These are phyloP conservation scores for Fraxinus pennsylvanica DNA, from an alignment of 257 asterid genomes.

Conservation along the genomic window DNA sequence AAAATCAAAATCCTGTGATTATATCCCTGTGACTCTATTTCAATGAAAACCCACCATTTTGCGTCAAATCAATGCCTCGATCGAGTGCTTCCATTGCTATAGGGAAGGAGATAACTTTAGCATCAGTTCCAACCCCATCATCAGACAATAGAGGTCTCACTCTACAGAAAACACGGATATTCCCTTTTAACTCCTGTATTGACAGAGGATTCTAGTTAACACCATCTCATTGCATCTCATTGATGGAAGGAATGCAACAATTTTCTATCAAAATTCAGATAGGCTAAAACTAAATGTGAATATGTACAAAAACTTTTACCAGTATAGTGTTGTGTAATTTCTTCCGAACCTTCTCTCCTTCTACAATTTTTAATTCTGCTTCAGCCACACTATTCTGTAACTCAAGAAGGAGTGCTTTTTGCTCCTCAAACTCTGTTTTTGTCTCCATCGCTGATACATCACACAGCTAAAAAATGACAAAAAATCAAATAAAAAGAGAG, in stretches of 20 bases:
- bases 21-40: background rate
- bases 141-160: constrained; percentile 85
- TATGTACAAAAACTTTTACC: constrained; percentile 43
- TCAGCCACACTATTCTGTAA: constrained; percentile 68
- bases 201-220: too few species aligned
- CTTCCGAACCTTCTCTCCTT: constrained; percentile 87
- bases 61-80: constrained; percentile 74
- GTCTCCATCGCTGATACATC: constrained; percentile 67
- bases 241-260: background rate
- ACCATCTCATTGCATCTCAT: too few species aligned
- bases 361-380: constrained; percentile 74
- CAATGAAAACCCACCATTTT: constrained; percentile 55
- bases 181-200: constrained; percentile 86
- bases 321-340: constrained; percentile 89
- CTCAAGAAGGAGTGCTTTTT: constrained; percentile 47
- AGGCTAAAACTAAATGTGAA: background rate
- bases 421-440: constrained; percentile 69
- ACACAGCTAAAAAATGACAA: constrained; percentile 50
- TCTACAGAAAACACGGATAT: constrained; percentile 90
- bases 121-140: constrained; percentile 61
- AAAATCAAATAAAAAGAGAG: constrained; percentile 1
- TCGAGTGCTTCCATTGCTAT: constrained; percentile 64
- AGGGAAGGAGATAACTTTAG: constrained; percentile 76
- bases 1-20: too few species aligned
- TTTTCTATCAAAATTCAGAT: background rate